Base-by-base conservation (phyloP, 2,329 filamentous ascomycete species). In the Ceratocystis cubensis region DNA sequence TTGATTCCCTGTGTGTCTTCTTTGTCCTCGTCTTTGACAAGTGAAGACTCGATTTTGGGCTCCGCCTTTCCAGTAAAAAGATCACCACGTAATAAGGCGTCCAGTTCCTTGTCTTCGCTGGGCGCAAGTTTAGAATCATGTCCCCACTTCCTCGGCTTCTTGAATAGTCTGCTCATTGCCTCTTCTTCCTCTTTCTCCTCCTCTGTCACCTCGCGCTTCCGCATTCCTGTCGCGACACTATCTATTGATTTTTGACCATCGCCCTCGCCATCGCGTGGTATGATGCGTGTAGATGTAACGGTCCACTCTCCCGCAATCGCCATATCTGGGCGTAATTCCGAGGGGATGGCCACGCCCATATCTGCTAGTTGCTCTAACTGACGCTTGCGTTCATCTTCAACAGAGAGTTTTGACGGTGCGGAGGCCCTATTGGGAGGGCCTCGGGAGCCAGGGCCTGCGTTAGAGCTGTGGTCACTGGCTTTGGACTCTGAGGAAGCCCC, bases 251-350 rank as follows among this genome's bases (percentile, higher is more conserved):
- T 74, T 30, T 74, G 22, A 17, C 37, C 10, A 10, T 65, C 63
- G 45, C 17, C 50, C 5, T 75, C 75, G 30, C 77, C 75, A 57
- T 75, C 75, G 5, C 77, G 76, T 15, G 80, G 76, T 25, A 86
- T 75, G 3, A 84, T 80, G 57, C 84, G 80, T 50, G 89, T 83
- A 5, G 82, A 84, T 67, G 83, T 86, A 10, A 87, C 83, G 0
- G 90, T 85, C 93, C 93, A 99, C 65, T 96, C 89, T 41, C 94
- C 91, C 3, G 88, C 86, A 78, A 96, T 85, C 4, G 92, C 91
- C 84, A 96, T 85, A 68, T 94, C 89, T 1, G 82, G 80, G 68
- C 90, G 81, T 66, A 90, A 85, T 70, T 88, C 86, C 57, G 89
- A 86, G 0, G 94, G 94, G 65, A 97, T 83, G 61, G 85, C 84